Percentiles rank a stretch among this genome's conserved stretches.
Conservation (phyloP, 352 stramenopile genomes). For the Phytophthora citricola region DNA sequence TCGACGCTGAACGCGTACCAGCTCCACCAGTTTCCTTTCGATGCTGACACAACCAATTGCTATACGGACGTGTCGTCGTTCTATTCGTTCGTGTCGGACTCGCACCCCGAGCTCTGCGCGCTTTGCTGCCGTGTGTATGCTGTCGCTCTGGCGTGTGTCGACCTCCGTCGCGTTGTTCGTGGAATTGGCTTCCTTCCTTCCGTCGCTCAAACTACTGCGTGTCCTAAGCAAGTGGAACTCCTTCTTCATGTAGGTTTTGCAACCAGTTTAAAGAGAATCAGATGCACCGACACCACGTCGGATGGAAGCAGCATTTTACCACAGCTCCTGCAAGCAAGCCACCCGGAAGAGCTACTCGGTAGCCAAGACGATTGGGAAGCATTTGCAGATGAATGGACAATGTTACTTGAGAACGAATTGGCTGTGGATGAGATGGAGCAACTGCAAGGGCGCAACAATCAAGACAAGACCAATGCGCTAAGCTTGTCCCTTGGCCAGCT, state of each 20-base stretch:
- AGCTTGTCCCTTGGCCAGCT: conserved; percentile 34
- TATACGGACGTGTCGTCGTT: conserved; percentile 86
- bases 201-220: conserved; percentile 56
- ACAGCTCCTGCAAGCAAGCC: conserved; percentile 31
- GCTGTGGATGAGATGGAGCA: conserved; percentile 66
- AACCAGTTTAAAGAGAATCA: conserved; percentile 48
- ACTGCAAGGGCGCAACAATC: conserved; percentile 18
- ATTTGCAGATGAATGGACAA: conserved; percentile 67
- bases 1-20: conserved; percentile 72
- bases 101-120: conserved; percentile 79
- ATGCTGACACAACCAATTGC: conserved; percentile 70
- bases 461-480: conserved; percentile 20
- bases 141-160: conserved; percentile 62
- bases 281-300: neutral
- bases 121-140: conserved; percentile 83
- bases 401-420: conserved; percentile 60
- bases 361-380: conserved; percentile 56
- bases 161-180: conserved; percentile 58
- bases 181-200: conserved; percentile 71
- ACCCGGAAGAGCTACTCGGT: conserved; percentile 58
- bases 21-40: conserved; percentile 76
- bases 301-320: conserved; percentile 19
- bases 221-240: conserved; percentile 57
- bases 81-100: conserved; percentile 86
- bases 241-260: conserved; percentile 79